Base-by-base conservation (phyloP, 495 filamentous ascomycete genomes). In the Pseudoneurospora amorphoporcata region DNA sequence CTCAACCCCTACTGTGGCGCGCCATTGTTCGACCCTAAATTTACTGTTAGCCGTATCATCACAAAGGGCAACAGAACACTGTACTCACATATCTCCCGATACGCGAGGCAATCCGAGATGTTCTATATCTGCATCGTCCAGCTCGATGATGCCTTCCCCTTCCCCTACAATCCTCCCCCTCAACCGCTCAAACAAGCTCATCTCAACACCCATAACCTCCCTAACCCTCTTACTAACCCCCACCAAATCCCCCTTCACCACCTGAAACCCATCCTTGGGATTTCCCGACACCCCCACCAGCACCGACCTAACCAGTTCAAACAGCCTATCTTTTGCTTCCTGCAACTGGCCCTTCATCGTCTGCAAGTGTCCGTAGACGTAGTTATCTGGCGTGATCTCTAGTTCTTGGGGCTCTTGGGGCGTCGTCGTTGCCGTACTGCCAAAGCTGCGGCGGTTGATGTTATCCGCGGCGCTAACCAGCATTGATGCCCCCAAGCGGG, bases 391-490 rank as follows among this genome's bases (percentile, higher is more conserved):
- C 2, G 29, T 17, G 53, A 10, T 65, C 53, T 37, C 23, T 10
- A 68, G 61, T 17, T 47, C 69, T 16, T 35, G 35, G 3, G 72
- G 71, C 23, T 23, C 47, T 70, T 53, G 3, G 8, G 14, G 14
- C 1, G 1, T 16, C 69, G 74, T 61, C 9, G 42, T 45, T n/a
- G 43, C 0, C n/a, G 43, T 47, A n/a, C 42, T 8, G 14, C 17
- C 19, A 8, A n/a, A 8, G n/a, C 43, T 19, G 43, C 47, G 53
- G 29, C 72, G 39, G 14, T 69, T 74, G 1, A 23, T 65, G 23
- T 2, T 65, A 29, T 77, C 76, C 10, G 76, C 76, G 3, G 45
- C 76, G 42, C 76, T 75, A 29, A 72, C 68, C 70, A 71, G 14
- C 74, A 77, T 69, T 40, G 68, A 69, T 3, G 29, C 68, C 0